These are phyloP conservation scores for Oryza meyeriana DNA, from an alignment of 176 grass and related monocot genomes.

Conservation along the genomic window DNA sequence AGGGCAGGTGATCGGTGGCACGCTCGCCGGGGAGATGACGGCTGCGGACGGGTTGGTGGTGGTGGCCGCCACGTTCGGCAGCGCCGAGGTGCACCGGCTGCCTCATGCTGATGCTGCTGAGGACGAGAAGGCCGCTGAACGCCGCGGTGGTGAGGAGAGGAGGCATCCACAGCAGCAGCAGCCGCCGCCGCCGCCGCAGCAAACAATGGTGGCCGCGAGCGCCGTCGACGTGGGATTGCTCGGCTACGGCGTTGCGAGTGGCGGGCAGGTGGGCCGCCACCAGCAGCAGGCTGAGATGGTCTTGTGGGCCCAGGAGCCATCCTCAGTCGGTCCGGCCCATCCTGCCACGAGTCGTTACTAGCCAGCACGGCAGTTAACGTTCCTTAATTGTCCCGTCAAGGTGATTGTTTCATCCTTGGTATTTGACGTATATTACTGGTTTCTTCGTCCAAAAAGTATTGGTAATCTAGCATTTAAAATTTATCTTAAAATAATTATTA, in stretches of 20 bases:
- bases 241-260: conserved; percentile 15
- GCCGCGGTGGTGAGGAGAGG: neutral
- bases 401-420: too few relatives aligned
- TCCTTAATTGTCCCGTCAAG: neutral
- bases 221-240: conserved; percentile 15
- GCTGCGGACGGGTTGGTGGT: conserved; percentile 53
- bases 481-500: too few relatives aligned
- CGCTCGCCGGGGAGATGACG: conserved; percentile 57
- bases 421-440: too few relatives aligned
- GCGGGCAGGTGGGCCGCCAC: neutral
- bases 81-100: conserved; percentile 63
- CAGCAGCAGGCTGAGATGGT: conserved; percentile 34
- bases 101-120: conserved; percentile 7
- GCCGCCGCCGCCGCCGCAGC: neutral
- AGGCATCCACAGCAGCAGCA: neutral
- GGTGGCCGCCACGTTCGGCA: conserved; percentile 58
- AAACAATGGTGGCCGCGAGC: neutral
- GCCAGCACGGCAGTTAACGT: neutral
- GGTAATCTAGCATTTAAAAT: too few relatives aligned
- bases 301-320: conserved; percentile 35
- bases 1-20: conserved; percentile 88
- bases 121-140: neutral
- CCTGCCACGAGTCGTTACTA: conserved; percentile 19
- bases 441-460: too few relatives aligned
- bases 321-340: neutral